Evolutionary conservation across 1,139 yeast genomes (phyloP), one percentile per base, ranked within the genome.

Genomic region (Lodderomyces theae): DNA sequence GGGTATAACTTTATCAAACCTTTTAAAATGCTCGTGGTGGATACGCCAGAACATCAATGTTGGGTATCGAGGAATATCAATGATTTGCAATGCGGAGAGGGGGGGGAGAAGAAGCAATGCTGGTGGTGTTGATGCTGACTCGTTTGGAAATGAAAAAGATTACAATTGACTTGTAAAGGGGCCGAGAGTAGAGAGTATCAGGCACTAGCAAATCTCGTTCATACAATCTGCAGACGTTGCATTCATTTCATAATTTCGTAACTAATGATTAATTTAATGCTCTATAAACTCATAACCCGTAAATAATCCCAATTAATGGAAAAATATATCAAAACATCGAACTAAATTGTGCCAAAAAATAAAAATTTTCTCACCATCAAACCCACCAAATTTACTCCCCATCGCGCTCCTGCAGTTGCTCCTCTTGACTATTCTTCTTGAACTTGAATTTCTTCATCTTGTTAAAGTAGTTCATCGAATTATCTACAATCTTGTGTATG

Each of bases 11-110:
- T 21, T 5, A 41, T 46, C 12, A 41, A 35, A 15, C 41, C 43
- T 7, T 48, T 48, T 29, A 44, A 42, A 28, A 43, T 47, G 43
- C 37, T 48, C n/a, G 40, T 42, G 19, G 19, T 42, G 12, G 51
- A 45, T 11, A 34, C 47, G 7, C 49, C 51, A 2, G 46, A 46
- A 16, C 49, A 48, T 41, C 46, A 44, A 15, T 48, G 51, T 34
- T 42, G 48, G 45, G 41, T 40, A 21, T 35, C 44, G 15, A 31
- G 23, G 12, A 34, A 47, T 23, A 36, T 37, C 1, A 8, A 35
- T 10, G 42, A 48, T 35, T 39, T 48, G 25, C 45, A 41, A 30
- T 48, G 51, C 33, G 30, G 23, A 4, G 10, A 21, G 5, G 39
- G n/a, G n/a, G n/a, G n/a, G n/a, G n/a, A n/a, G n/a, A n/a, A n/a